phyloP scores from a whole-genome alignment of 441 rosid genomes.

The Kokia cookei region DNA sequence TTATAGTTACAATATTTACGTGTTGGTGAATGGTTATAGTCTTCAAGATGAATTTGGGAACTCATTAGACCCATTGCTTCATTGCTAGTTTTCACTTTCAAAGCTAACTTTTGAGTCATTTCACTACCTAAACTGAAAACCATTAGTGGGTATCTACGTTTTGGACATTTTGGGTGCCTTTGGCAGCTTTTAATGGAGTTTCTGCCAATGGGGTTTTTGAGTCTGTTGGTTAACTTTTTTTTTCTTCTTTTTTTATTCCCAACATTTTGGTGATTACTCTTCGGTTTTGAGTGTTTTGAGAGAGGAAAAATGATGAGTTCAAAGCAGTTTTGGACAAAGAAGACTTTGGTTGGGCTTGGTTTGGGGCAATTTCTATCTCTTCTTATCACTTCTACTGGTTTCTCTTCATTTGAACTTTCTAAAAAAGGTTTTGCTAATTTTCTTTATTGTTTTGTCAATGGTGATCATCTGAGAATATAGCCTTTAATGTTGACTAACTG shows the following conservation, averaged over 20 bases:
- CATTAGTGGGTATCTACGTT: background rate
- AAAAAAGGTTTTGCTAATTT: slow-evolving; percentile 35
- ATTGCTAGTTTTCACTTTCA: slow-evolving; percentile 1
- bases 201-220: background rate
- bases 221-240: slow-evolving; percentile 1
- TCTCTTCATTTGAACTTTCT: slow-evolving; percentile 56
- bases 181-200: background rate
- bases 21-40: background rate
- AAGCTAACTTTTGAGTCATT: background rate
- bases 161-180: background rate
- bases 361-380: slow-evolving; percentile 75
- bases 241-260: background rate
- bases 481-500: background rate
- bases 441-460: background rate
- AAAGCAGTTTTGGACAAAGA: slow-evolving; percentile 47
- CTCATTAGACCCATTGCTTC: background rate
- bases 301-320: slow-evolving; percentile 28
- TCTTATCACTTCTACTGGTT: slow-evolving; percentile 66
- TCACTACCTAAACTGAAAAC: background rate
- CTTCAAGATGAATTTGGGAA: background rate
- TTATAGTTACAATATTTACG: background rate
- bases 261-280: background rate
- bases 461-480: background rate
- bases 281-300: background rate
- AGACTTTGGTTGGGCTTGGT: slow-evolving; percentile 61